Base-by-base conservation (phyloP, 306 rosid species). In the Quercus engelmannii region DNA sequence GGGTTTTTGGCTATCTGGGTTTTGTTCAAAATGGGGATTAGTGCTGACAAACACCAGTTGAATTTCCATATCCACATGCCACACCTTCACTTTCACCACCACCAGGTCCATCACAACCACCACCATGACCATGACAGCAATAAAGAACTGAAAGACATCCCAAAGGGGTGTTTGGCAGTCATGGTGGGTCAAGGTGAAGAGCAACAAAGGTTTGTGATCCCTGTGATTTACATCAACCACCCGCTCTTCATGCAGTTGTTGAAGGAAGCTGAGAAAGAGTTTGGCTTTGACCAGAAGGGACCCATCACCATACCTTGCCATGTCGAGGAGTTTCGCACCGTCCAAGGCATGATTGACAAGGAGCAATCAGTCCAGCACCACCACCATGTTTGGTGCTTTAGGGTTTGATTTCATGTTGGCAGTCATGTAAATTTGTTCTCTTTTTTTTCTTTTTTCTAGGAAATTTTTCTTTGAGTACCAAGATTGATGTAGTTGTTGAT, bases 261-360 rank as follows among this genome's bases (percentile, higher is more conserved):
- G 62, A 89, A 93, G 83, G 91, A 88, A 46, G 96, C 98, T 15
- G 99, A 96, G 79, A 91, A 93, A 4, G 99, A 96, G 78, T 91
- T 76, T 35, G 99, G 99, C 0, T 96, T 96, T 6, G 86, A 90
- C 57, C 99, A 91, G 57, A 86, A 90, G 30, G 99, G 99, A 0
- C 98, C 98, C 4, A 96, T 96, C 71, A 83, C 88, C 38, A 93
- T 96, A 5, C 99, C 98, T 1, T 96, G 99, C 89, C 97, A 87
- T 7, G 92, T 91, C 15, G 92, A 93, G 55, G 79, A 91, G 57
- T 96, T 96, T 3, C 92, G 91, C 25, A 75, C 91, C 38, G 92
- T 96, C 5, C 97, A 96, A 74, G 90, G 81, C 52, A 55, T 83
- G 64, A 93, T 96, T 65, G 90, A 87, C 15, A 74, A 81, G 75